These are phyloP conservation scores for Moricandia moricandioides DNA, from an alignment of 345 rosid genomes.

Conservation along the genomic window DNA sequence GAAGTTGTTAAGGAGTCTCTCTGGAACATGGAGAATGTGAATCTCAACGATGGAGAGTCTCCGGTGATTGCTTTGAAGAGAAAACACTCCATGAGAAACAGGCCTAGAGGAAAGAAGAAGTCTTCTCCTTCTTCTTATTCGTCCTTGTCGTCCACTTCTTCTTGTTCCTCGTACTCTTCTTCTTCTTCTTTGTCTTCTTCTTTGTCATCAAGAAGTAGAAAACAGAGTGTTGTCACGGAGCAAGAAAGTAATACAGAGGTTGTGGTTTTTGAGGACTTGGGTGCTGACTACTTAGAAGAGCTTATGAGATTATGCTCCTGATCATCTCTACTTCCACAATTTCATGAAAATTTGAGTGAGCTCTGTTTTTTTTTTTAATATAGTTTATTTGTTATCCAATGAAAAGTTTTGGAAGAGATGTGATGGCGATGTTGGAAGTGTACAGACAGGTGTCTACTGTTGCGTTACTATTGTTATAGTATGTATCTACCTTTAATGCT, in stretches of 20 bases:
- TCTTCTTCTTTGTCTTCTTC: not conserved
- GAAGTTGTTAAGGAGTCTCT: conserved; percentile 54
- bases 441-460: conserved; percentile 12
- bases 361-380: conserved; percentile 10
- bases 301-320: conserved; percentile 53
- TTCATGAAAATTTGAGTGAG: conserved; percentile 12
- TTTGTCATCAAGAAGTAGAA: conserved; percentile 15
- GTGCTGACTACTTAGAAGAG: conserved; percentile 66
- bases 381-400: conserved; percentile 5
- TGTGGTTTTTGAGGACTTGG: conserved; percentile 66
- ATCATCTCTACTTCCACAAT: conserved; percentile 5
- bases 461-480: not conserved
- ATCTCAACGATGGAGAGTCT: conserved; percentile 51
- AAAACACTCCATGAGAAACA: conserved; percentile 51
- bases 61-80: conserved; percentile 62
- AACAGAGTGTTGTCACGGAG: conserved; percentile 18
- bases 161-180: not conserved
- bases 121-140: conserved; percentile 12
- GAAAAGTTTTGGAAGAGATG: conserved; percentile 16
- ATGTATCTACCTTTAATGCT: not conserved
- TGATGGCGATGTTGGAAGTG: conserved; percentile 23
- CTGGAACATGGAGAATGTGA: conserved; percentile 42
- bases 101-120: conserved; percentile 41
- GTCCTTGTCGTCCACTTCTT: not conserved
- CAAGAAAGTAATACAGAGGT: conserved; percentile 34